Base-by-base conservation (phyloP, 305 asterid species). In the Solanum chacoense region DNA sequence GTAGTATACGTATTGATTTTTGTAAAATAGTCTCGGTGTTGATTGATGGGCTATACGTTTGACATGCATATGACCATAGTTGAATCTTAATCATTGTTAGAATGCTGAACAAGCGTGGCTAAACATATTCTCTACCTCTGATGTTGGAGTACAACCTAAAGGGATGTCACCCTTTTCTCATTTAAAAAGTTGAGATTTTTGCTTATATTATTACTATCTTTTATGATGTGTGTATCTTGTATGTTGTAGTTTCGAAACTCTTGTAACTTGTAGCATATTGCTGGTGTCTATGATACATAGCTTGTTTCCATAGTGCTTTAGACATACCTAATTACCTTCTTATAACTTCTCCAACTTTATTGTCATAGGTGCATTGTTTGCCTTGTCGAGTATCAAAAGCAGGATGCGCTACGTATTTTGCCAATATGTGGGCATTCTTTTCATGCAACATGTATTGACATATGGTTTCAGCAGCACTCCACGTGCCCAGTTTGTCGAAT, bases 401-500 rank as follows among this genome's bases (percentile, higher is more conserved):
- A 97, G 65, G 99, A 97, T 76, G 91, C 92, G 1, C 34, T 97
- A 2, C 93, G 95, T 31, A 89, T 95, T 84, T 92, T 97, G 18
- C 98, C 98, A 3, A 26, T 87, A 0, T 97, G 99, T 74, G 96
- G 98, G 1, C 99, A 97, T 89, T 92, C 92, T n/a, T 97, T 96
- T 59, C 99, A 97, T 73, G 92, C 94, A 20, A 90, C 91, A 0
- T 97, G 99, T 75, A 96, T 97, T 4, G 96, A 95, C 79, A 92
- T 93, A 88, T 97, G 99, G 99, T 91, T 97, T 55, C 95, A 94
- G 84, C 95, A 94, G 93, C 95, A 93, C 31, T 92, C 94, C 26
- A 96, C 98, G 0, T 97, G 99, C 85, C 99, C 99, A 7, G 95
- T 97, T 14, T 97, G 98, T 85, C 94, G 96, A 86, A 85, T 94